Evolutionary conservation across 1,284 basidiomycete species (phyloP), one percentile per base, ranked within the genome.

Genomic region (Ustilago sp.): DNA sequence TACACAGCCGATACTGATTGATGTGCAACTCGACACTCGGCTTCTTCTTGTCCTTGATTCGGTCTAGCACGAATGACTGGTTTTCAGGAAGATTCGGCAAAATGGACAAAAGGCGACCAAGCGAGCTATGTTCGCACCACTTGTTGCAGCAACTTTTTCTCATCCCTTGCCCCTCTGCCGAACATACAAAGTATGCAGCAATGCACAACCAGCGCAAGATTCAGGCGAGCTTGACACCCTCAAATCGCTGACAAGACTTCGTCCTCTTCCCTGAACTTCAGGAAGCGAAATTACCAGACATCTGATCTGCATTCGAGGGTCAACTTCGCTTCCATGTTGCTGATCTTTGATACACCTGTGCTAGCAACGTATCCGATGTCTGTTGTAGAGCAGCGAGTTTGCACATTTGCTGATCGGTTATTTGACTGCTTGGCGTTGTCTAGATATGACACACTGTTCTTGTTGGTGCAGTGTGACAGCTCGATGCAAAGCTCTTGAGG

Each of bases 121-220:
- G 32, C 34, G n/a, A 41, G 39, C 15, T 41, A 15, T 41, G 39
- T 12, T 41, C 8, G 39, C 39, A 15, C 3, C 19, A 45, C 43
- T 19, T 45, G n/a, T 19, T 23, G 23, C 23, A 23, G 23, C 23
- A 23, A 23, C 23, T 23, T 19, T 19, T 45, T 45, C 43, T 19
- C 13, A 19, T 13, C 43, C 13, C 11, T 13, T 7, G 15, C n/a
- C 12, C 32, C 35, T n/a, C 34, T 53, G 51, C 51, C 51, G 51
- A 53, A 53, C 51, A 53, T 36, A 53, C n/a, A 53, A 53, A 53
- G 9, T 28, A 50, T 50, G 48, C 48, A 32, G 48, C 48, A 32
- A 45, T 45, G 43, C 43, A 45, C 43, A 45, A 45, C 43, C 43
- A 45, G 43, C 39, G 17, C 13, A 45, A 45, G 9, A 45, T 45